Evolutionary conservation across 179 eudicot species (phyloP), one percentile per base, ranked within the genome.

Genomic region (Spinacia oleracea): DNA sequence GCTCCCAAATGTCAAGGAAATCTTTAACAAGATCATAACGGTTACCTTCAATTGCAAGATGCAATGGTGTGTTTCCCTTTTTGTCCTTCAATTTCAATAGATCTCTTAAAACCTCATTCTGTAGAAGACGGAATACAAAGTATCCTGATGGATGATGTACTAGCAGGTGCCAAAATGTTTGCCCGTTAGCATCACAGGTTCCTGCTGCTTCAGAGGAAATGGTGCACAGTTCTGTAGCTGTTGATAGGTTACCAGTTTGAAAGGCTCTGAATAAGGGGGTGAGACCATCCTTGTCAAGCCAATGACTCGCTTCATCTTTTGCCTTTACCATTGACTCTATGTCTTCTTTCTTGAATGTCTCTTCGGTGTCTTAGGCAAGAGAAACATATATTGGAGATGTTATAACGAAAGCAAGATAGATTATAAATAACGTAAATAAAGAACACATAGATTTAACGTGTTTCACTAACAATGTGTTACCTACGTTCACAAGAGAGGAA

Each of bases 31-130:
- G 18, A 1, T 50, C 62, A 48, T 56, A 80, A 70, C 34, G 38
- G 23, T 75, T 58, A 20, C 48, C 65, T 40, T 35, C 62, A 68
- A 80, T 74, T n/a, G 83, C 83, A 25, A 80, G 9, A 58, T 80
- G 82, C 43, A 80, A 25, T 5, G 78, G 68, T 10, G 83, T 80
- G 25, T 80, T 80, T 31, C 79, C 79, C 16, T 75, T 59, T 8
- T 74, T 67, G 58, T 74, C 83, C 69, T 32, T 29, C 1, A 0
- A n/a, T 10, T 18, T 8, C 27, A 70, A 40, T 12, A n/a, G 75
- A 9, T 12, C 6, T 34, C 59, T 50, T 3, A 66, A 9, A 20
- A 1, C 0, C 12, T n/a, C 10, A 55, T 23, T 7, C 6, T 29
- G 23, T 9, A 15, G 35, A 9, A 38, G 34, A 4, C 9, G 64